Percentiles rank a stretch among this genome's conserved stretches.
phyloP scores from a whole-genome alignment of 1,284 basidiomycete species.

The Puccinia polysora region DNA sequence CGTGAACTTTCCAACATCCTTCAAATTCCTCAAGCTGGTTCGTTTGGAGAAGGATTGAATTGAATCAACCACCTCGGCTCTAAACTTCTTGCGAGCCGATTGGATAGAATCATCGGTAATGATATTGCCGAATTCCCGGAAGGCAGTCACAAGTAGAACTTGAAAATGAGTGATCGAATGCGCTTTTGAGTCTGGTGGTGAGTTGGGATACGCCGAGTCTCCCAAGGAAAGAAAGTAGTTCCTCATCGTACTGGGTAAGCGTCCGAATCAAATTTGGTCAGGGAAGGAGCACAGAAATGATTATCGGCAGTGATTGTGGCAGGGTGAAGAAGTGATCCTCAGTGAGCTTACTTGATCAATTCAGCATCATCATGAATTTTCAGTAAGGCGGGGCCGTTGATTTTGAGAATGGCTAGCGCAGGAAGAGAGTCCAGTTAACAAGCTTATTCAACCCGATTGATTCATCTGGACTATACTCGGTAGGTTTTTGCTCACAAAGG shows the following conservation, averaged over 20 bases:
- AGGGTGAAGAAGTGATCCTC: too few species aligned
- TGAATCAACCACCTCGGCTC: slow-evolving; percentile 83
- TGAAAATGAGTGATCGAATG: slow-evolving; percentile 97
- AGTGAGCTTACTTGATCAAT: slow-evolving; percentile 84
- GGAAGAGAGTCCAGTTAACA: neutral
- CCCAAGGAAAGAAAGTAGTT: slow-evolving; percentile 90
- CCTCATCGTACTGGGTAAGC: slow-evolving; percentile 71
- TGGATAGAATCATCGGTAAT: slow-evolving; percentile 95
- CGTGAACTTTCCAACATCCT: slow-evolving; percentile 71
- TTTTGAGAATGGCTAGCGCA: slow-evolving; percentile 81
- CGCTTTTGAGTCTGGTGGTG: slow-evolving; percentile 72
- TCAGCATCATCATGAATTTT: slow-evolving; percentile 94
- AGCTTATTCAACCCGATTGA: neutral
- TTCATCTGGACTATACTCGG: neutral
- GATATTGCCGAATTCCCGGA: slow-evolving; percentile 84
- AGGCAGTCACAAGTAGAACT: slow-evolving; percentile 82
- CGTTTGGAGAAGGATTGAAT: slow-evolving; percentile 95
- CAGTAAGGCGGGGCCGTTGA: slow-evolving; percentile 91
- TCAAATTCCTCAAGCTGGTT: slow-evolving; percentile 84
- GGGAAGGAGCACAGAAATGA: too few species aligned
- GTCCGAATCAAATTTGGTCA: too few species aligned
- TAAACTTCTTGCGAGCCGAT: slow-evolving; percentile 76
- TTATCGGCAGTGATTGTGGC: too few species aligned
- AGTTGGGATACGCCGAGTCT: slow-evolving; percentile 87
- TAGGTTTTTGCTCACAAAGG: slow-evolving; percentile 12